Evolutionary conservation across 176 grass and related monocot genomes (phyloP).

Genomic region (Chrysopogon serrulatus): DNA sequence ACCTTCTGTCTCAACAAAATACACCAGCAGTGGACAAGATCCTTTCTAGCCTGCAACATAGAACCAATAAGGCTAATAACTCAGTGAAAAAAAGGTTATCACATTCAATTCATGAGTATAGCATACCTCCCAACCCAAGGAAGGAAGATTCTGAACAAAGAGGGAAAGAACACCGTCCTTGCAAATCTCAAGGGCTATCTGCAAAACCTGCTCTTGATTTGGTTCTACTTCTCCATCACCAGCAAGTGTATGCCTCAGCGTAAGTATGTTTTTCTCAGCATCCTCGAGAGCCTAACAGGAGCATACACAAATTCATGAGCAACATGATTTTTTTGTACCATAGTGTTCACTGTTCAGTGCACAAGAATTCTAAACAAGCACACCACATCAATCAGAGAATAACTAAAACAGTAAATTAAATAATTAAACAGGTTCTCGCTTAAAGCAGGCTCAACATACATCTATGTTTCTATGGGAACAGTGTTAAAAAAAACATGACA

Average conservation of each 20-base stretch:
- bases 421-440: not conserved
- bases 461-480: not conserved
- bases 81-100: not conserved
- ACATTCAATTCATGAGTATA: slow-evolving; percentile 6
- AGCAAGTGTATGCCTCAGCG: slow-evolving; percentile 68
- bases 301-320: slow-evolving; percentile 8
- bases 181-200: slow-evolving; percentile 90
- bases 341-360: not conserved
- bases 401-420: not conserved
- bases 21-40: slow-evolving; percentile 87
- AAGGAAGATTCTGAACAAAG: slow-evolving; percentile 91
- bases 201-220: slow-evolving; percentile 80
- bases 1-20: slow-evolving; percentile 90
- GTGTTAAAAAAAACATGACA: not conserved
- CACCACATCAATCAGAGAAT: not conserved
- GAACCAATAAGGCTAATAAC: slow-evolving; percentile 7
- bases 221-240: slow-evolving; percentile 93
- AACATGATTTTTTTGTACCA: not conserved
- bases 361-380: not conserved
- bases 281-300: slow-evolving; percentile 80
- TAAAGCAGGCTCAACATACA: not conserved
- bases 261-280: slow-evolving; percentile 74
- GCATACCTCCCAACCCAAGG: slow-evolving; percentile 91
- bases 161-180: slow-evolving; percentile 78
- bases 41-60: slow-evolving; percentile 82